Evolutionary conservation across 257 asterid genomes (phyloP).

Genomic region (Nyctanthes arbortristis): DNA sequence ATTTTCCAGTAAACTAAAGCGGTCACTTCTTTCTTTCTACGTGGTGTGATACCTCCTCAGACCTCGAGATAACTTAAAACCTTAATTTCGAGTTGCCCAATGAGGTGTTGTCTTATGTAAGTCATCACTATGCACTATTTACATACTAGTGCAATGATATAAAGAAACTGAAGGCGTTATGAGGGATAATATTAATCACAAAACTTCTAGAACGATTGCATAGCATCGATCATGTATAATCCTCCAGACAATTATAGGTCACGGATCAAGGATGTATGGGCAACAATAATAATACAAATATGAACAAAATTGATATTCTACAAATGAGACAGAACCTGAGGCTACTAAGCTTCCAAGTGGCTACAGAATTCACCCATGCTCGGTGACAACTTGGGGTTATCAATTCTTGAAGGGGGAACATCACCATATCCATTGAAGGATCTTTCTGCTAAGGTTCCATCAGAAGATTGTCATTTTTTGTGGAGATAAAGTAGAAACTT

Average conservation of each 20-base stretch:
- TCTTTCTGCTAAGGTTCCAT: not conserved
- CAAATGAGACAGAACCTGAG: constrained; percentile 16
- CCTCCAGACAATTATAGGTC: too few relatives aligned
- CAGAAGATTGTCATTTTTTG: not conserved
- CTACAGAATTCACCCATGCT: not conserved
- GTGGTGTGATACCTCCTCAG: too few relatives aligned
- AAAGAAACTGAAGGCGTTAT: not conserved
- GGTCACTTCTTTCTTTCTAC: too few relatives aligned
- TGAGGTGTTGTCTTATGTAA: too few relatives aligned
- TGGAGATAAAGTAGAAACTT: not conserved
- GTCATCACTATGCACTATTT: too few relatives aligned
- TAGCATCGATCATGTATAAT: not conserved
- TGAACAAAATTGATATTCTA: not conserved
- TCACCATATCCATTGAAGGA: not conserved
- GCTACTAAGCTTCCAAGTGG: constrained; percentile 22
- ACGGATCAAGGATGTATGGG: not conserved
- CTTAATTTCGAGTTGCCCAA: too few relatives aligned
- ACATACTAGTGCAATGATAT: too few relatives aligned
- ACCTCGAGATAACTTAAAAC: too few relatives aligned
- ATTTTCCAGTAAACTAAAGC: too few relatives aligned
- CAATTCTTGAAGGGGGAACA: not conserved
- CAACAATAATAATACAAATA: too few relatives aligned
- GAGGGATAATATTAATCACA: not conserved
- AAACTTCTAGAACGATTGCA: not conserved
- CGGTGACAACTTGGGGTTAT: not conserved